These are phyloP conservation scores for Echites panduratus DNA, from an alignment of 257 asterid species.

Conservation along the genomic window DNA sequence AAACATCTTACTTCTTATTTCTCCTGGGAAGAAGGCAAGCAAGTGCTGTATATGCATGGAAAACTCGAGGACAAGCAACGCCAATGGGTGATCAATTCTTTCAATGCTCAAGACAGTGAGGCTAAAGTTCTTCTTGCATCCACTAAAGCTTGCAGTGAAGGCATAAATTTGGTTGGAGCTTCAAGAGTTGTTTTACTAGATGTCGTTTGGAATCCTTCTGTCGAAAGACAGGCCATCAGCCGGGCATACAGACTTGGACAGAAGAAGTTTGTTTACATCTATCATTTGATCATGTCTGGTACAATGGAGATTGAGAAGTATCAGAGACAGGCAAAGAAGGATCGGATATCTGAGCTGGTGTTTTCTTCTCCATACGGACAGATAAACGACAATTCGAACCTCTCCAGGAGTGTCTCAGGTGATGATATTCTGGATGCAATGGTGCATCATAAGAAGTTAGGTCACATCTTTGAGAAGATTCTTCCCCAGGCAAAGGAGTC, in stretches of 20 bases:
- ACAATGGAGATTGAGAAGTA: slow-evolving; percentile 49
- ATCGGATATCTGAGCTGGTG: slow-evolving; percentile 42
- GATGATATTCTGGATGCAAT: slow-evolving; percentile 42
- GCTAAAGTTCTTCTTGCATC: slow-evolving; percentile 72
- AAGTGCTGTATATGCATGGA: slow-evolving; percentile 44
- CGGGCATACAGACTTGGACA: slow-evolving; percentile 74
- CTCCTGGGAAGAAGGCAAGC: slow-evolving; percentile 49
- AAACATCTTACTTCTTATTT: slow-evolving; percentile 31
- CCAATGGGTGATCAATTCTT: slow-evolving; percentile 35
- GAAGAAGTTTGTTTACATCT: slow-evolving; percentile 52
- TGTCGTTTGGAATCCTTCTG: slow-evolving; percentile 77
- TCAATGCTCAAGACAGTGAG: slow-evolving; percentile 40
- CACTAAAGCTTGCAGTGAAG: slow-evolving; percentile 65
- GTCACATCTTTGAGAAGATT: slow-evolving; percentile 36
- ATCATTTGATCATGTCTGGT: slow-evolving; percentile 42
- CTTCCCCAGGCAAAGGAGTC: slow-evolving; percentile 47
- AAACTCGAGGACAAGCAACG: slow-evolving; percentile 28
- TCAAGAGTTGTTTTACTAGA: slow-evolving; percentile 80
- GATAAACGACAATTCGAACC: not conserved
- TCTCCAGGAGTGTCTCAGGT: not conserved
- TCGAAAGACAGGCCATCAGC: slow-evolving; percentile 55
- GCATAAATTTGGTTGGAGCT: slow-evolving; percentile 73
- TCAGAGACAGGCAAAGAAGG: slow-evolving; percentile 40
- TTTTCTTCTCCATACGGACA: slow-evolving; percentile 27
- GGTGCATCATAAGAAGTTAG: slow-evolving; percentile 23